Base-by-base conservation (phyloP, 192 early-diverging fungal species). In the Podila verticillata region DNA sequence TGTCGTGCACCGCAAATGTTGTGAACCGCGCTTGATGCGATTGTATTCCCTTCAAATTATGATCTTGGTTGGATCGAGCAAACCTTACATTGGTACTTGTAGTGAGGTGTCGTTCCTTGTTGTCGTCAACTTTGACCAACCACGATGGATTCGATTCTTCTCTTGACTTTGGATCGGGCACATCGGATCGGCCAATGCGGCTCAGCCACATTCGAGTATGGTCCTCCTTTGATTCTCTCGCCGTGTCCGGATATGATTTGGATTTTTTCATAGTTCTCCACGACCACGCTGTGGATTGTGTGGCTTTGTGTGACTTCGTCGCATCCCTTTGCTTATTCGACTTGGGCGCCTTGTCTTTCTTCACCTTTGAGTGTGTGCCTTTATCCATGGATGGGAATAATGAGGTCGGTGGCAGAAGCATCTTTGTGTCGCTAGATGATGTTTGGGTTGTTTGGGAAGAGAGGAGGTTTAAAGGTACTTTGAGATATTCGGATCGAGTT, bases 1-100 rank as follows among this genome's bases (percentile, higher is more conserved):
- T 19, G 47, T 77, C 74, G 28, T 77, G 74, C 24, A 77, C 57
- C 26, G 68, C 67, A 22, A 77, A 57, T 12, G 62, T 70, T 24
- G 51, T 54, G 22, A 54, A 54, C 51, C 51, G 51, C 24, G 51
- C 20, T 54, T 54, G 20, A 54, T 54, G 12, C 22, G 51, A n/a
- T 17, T 8, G 51, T 54, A 17, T 54, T 26, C 24, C 17, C 17
- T 54, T 54, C 8, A 2, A 7, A 54, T 7, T 54, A 0, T 17
- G n/a, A 12, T 24, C n/a, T 17, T 54, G 51, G 22, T 26, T 20
- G 49, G 36, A 39, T 44, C 6, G 8, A 44, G 39, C 12, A 10
- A 15, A 2, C 3, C 39, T 4, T 44, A 3, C 39, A 44, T 44
- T 10, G 39, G 13, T 17, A 17, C 4, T 15, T 3, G 39, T 44